Evolutionary conservation across 169 alveolate species (phyloP), one percentile per base, ranked within the genome.

Genomic region (Plasmodium gaboni): DNA sequence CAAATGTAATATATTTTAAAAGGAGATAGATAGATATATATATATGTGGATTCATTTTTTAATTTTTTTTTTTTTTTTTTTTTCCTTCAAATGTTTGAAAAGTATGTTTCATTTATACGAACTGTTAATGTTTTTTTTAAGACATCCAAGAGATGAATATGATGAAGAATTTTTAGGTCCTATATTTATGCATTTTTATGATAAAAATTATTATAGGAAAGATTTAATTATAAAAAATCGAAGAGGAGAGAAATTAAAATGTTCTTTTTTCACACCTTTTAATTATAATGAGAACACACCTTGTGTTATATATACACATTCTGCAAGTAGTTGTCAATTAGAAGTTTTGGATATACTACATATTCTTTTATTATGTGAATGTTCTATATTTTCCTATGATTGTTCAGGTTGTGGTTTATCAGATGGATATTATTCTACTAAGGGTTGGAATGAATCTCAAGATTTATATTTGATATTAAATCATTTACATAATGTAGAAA

Each of bases 371-470:
- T 15, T 67, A 19, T 83, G 91, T 28, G 91, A 83, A 24, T 83
- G 91, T 2, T 83, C 91, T 7, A 42, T 83, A 68, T 83, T 83
- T 83, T 83, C 91, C 12, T 83, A 55, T 83, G 91, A 83, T 12
- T 83, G 91, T 60, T 64, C 91, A 2, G 91, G 91, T 26, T 83
- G 91, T 83, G 91, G 91, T 0, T 68, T 83, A 8, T 83, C 91
- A 2, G 91, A 83, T 28, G 91, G 91, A 15, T 68, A 53, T 32
- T 83, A 67, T 48, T 83, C 91, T 10, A 83, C 91, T 2, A 67
- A 61, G 44, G 91, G 91, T 6, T 83, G 91, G 91, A 83, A 83
- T 83, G 91, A 83, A 51, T 32, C 85, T 1, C 91, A 83, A 60
- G 91, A 83, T 28, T 72, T 83, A 28, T 83, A 26, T 55, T 42